Conservation (phyloP, 345 rosid genomes). For the Eucalyptus cloeziana region DNA sequence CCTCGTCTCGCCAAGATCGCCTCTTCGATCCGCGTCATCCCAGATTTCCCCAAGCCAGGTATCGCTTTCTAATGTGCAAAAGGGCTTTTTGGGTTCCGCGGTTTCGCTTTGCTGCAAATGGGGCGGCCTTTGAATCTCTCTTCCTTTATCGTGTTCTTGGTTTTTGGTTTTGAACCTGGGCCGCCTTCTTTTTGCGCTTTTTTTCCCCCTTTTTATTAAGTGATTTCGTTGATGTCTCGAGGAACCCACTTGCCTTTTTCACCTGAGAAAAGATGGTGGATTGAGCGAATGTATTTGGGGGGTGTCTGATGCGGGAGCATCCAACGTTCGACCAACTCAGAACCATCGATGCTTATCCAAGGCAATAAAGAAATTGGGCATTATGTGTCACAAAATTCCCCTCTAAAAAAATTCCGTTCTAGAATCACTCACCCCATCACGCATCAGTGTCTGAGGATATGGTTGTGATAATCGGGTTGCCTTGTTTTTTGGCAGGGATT, state of each 20-base stretch:
- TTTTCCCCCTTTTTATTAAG: background rate
- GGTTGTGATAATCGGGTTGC: background rate
- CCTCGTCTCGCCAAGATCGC: conserved; percentile 54
- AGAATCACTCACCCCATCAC: too few species aligned
- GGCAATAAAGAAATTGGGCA: too few species aligned
- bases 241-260: background rate
- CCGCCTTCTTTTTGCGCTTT: background rate
- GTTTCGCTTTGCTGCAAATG: background rate
- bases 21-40: conserved; percentile 75
- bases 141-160: background rate
- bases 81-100: background rate
- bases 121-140: background rate
- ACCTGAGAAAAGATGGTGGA: background rate
- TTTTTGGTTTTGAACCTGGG: background rate
- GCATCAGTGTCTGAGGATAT: background rate
- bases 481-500: conserved; percentile 39
- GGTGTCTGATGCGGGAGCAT: too few species aligned
- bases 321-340: too few species aligned
- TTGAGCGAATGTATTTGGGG: background rate
- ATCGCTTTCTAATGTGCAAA: background rate
- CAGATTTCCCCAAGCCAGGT: conserved; percentile 93
- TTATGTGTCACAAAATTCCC: too few species aligned
- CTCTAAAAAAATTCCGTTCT: too few species aligned
- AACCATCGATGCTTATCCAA: too few species aligned
- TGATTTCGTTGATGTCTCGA: background rate